phyloP scores from a whole-genome alignment of 1,284 basidiomycete species.

The Heterobasidion parviporum region DNA sequence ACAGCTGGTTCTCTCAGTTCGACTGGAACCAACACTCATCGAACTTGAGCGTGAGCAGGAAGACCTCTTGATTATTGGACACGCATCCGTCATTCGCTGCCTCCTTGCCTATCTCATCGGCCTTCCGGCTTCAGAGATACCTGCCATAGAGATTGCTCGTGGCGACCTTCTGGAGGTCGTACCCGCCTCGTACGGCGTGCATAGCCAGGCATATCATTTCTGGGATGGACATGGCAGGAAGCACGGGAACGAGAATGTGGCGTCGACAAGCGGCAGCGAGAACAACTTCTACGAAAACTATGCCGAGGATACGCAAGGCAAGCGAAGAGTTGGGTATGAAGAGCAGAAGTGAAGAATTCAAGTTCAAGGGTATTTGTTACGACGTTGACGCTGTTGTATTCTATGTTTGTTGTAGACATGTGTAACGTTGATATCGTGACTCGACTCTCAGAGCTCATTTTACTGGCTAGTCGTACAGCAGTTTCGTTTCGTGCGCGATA shows the following conservation, averaged over 20 bases:
- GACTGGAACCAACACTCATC: slow-evolving; percentile 77
- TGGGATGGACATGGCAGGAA: slow-evolving; percentile 77
- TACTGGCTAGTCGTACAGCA: too few relatives aligned
- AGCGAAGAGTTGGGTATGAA: slow-evolving; percentile 27
- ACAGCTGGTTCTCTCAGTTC: slow-evolving; percentile 33
- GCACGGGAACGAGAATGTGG: slow-evolving; percentile 34
- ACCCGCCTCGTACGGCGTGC: slow-evolving; percentile 85
- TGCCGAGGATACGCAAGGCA: slow-evolving; percentile 74
- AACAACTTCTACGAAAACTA: slow-evolving; percentile 83
- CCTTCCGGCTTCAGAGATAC: slow-evolving; percentile 92
- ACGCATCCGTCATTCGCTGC: slow-evolving; percentile 97
- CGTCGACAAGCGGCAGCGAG: slow-evolving; percentile 34
- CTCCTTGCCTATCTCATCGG: slow-evolving; percentile 89
- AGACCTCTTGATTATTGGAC: slow-evolving; percentile 74
- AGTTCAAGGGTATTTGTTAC: not conserved
- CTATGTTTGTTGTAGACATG: too few relatives aligned
- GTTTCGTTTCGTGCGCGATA: too few relatives aligned
- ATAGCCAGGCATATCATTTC: slow-evolving; percentile 85
- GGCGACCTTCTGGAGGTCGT: slow-evolving; percentile 87
- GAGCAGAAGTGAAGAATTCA: not conserved
- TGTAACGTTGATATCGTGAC: too few relatives aligned
- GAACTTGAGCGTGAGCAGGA: slow-evolving; percentile 77
- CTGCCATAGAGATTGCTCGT: slow-evolving; percentile 90
- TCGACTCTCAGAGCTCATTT: too few relatives aligned
- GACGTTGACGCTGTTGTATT: not conserved